A percentile compares a stretch with the other conserved stretches of the same genome.
Conservation (phyloP, 768 basidiomycete genomes). For the Boletus rubroflammeus region DNA sequence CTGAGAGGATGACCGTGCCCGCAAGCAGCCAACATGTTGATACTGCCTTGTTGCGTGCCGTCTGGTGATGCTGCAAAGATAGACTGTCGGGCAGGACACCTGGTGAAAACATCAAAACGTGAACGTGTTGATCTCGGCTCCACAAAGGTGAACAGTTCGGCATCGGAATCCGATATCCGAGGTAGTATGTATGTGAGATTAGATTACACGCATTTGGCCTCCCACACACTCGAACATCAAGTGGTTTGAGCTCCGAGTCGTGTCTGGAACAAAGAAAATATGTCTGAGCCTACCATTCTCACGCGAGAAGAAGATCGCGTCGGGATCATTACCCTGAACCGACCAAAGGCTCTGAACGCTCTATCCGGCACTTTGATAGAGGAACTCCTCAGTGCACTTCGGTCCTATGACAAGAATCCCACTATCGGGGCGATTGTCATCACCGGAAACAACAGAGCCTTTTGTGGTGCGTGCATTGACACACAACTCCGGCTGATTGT, state of each 20-base stretch:
- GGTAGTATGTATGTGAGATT: conserved; percentile 3
- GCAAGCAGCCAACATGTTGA: conserved; percentile 36
- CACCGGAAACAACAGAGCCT: conserved; percentile 85
- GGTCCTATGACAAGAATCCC: conserved; percentile 63
- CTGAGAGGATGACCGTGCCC: conserved; percentile 50
- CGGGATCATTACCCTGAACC: conserved; percentile 72
- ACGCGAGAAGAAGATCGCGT: conserved; percentile 22
- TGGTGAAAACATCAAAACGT: conserved; percentile 6
- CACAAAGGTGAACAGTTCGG: neutral
- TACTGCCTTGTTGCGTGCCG: conserved; percentile 50
- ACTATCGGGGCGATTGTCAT: conserved; percentile 81
- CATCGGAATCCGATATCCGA: neutral
- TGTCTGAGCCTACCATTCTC: conserved; percentile 25
- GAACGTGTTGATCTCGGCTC: neutral
- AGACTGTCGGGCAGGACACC: conserved; percentile 7
- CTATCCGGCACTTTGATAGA: conserved; percentile 71
- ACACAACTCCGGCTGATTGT: neutral
- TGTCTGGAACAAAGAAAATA: neutral
- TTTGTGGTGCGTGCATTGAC: conserved; percentile 32
- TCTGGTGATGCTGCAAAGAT: conserved; percentile 41
- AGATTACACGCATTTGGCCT: neutral
- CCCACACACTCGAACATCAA: neutral
- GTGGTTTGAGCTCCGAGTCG: neutral
- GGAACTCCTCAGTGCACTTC: conserved; percentile 75
- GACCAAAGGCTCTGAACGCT: conserved; percentile 86